These are phyloP conservation scores for Myxozyma lipomycoides DNA, from an alignment of 805 yeast genomes.

Conservation along the genomic window DNA sequence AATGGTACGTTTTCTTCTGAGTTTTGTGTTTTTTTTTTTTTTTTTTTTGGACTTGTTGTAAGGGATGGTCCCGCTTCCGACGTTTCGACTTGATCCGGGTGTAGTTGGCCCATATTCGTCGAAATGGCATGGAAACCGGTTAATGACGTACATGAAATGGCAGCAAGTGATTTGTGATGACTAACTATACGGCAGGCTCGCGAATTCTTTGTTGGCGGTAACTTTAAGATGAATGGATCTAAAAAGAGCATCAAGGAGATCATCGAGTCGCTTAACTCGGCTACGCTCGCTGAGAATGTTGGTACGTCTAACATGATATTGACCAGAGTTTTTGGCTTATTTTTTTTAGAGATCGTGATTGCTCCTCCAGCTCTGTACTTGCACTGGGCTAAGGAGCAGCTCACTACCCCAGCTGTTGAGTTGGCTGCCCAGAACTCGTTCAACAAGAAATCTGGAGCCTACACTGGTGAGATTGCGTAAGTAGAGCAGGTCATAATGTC, in stretches of 20 bases:
- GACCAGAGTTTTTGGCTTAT: not conserved
- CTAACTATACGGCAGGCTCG: slow-evolving; percentile 52
- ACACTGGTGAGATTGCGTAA: slow-evolving; percentile 87
- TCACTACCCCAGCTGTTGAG: slow-evolving; percentile 62
- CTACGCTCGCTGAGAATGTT: slow-evolving; percentile 68
- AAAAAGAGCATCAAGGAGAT: slow-evolving; percentile 77
- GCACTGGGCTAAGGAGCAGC: slow-evolving; percentile 65
- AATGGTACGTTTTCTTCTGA: no score
- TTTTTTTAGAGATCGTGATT: slow-evolving; percentile 65
- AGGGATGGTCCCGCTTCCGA: no score
- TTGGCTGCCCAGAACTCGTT: slow-evolving; percentile 91
- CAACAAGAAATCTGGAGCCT: slow-evolving; percentile 89
- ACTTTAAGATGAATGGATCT: slow-evolving; percentile 98
- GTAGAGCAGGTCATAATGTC: not conserved
- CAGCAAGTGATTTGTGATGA: no score
- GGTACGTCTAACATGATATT: slow-evolving; percentile 34
- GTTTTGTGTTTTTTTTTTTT: no score
- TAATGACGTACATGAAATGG: no score
- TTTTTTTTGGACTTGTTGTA: no score
- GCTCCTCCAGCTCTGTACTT: slow-evolving; percentile 96
- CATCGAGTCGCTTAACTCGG: slow-evolving; percentile 75
- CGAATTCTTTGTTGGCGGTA: slow-evolving; percentile 96
- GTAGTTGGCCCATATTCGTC: no score
- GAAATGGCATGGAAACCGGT: no score
- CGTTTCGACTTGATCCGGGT: no score